Percentiles rank a stretch among this genome's conserved stretches.
phyloP scores from a whole-genome alignment of 2,329 filamentous ascomycete species.

The Aspergillus fumigatus region DNA sequence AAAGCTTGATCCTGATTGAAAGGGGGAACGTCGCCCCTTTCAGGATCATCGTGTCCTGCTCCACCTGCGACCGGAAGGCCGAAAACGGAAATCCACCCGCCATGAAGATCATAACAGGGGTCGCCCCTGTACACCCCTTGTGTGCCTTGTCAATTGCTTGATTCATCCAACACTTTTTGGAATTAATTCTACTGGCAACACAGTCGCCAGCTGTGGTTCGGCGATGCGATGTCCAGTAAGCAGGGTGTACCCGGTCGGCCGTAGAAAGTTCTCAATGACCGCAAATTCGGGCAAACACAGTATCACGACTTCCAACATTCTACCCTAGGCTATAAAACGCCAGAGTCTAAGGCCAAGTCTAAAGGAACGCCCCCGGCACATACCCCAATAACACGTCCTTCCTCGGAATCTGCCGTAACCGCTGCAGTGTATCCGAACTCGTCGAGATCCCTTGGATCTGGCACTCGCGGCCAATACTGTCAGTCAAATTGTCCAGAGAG shows the following conservation, averaged over 20 bases:
- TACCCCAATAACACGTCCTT: background rate
- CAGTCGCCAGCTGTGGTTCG: slow-evolving; percentile 16
- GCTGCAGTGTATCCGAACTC: background rate
- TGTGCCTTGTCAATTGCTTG: background rate
- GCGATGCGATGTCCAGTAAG: background rate
- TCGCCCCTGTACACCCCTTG: background rate
- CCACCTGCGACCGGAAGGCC: background rate
- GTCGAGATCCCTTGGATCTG: background rate
- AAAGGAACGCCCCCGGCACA: background rate
- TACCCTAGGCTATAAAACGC: background rate
- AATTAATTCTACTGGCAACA: slow-evolving; percentile 16
- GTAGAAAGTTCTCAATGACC: background rate
- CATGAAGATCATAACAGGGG: background rate
- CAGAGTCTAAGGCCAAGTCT: background rate
- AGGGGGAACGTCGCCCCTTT: background rate
- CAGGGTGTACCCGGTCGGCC: background rate
- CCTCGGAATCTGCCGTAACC: background rate
- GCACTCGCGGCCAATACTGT: background rate
- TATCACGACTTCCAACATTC: background rate
- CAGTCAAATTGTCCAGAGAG: background rate
- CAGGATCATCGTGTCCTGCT: background rate
- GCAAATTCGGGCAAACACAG: background rate
- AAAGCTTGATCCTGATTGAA: background rate
- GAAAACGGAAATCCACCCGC: background rate
- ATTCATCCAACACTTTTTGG: slow-evolving; percentile 9